Evolutionary conservation across 805 yeast genomes (phyloP).

Genomic region (Scheffersomyces lignosus): DNA sequence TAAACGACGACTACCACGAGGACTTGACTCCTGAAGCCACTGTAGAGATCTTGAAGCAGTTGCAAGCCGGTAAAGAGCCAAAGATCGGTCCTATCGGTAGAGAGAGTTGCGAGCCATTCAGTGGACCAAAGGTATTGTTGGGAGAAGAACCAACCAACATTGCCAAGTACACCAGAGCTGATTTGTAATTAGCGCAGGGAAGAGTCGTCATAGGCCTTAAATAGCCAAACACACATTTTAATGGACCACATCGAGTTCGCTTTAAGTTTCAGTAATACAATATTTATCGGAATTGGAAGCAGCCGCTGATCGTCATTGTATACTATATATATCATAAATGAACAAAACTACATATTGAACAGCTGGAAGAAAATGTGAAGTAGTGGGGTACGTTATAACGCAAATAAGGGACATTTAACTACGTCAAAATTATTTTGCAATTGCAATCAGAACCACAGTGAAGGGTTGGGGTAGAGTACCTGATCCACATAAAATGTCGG

Average conservation of each 20-base stretch:
- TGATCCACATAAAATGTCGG: too few species aligned
- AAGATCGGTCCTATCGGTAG: slow-evolving; percentile 74
- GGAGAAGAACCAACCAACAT: slow-evolving; percentile 67
- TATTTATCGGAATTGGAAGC: background rate
- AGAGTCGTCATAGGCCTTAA: too few species aligned
- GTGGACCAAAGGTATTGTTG: slow-evolving; percentile 64
- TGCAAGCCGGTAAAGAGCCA: slow-evolving; percentile 59
- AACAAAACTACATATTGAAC: too few species aligned
- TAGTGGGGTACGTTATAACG: too few species aligned
- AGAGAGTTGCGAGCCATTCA: slow-evolving; percentile 72
- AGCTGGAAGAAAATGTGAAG: too few species aligned
- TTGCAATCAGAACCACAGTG: too few species aligned
- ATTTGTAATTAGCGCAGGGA: too few species aligned
- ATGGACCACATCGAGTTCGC: background rate
- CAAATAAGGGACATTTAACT: too few species aligned
- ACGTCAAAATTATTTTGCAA: too few species aligned
- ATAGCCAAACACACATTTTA: too few species aligned
- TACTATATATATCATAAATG: too few species aligned
- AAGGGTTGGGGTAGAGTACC: too few species aligned
- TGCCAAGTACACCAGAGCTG: slow-evolving; percentile 68
- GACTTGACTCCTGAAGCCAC: slow-evolving; percentile 73
- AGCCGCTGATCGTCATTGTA: background rate
- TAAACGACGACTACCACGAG: slow-evolving; percentile 81
- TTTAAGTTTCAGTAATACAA: background rate
- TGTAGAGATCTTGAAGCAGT: slow-evolving; percentile 57